A percentile compares a stretch with the other conserved stretches of the same genome.
Evolutionary conservation across 2,329 filamentous ascomycete genomes (phyloP).

Genomic region (Bipolaris sorokiniana): DNA sequence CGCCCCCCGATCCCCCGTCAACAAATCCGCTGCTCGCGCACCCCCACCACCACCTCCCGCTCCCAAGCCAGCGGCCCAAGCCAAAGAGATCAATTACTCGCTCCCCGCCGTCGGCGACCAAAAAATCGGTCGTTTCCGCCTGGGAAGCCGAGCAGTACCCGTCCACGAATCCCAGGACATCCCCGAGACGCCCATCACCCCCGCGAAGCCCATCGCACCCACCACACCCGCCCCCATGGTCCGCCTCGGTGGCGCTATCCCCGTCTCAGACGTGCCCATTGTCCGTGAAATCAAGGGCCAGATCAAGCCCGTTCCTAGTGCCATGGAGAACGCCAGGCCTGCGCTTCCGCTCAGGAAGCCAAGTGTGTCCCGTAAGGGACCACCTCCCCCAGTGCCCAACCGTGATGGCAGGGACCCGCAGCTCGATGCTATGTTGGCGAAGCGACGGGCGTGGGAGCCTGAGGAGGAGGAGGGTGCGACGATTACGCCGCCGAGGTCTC

Average conservation of each 20-base stretch:
- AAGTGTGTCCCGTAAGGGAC: background rate
- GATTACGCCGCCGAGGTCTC: conserved; percentile 17
- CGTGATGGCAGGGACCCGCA: conserved; percentile 11
- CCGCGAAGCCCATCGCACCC: conserved; percentile 14
- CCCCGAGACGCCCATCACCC: conserved; percentile 9
- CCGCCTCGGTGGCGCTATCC: conserved; percentile 22
- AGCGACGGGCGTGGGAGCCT: conserved; percentile 15
- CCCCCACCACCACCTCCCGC: conserved; percentile 21
- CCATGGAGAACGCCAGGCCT: background rate
- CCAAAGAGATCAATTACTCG: conserved; percentile 23
- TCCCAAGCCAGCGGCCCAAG: conserved; percentile 4
- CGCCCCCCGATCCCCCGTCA: conserved; percentile 6
- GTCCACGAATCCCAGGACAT: conserved; percentile 33
- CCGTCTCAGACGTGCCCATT: conserved; percentile 11
- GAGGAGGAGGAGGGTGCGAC: conserved; percentile 11
- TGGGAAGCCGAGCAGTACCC: conserved; percentile 31
- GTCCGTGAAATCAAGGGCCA: conserved; percentile 15
- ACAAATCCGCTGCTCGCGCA: conserved; percentile 3
- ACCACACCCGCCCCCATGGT: conserved; percentile 21
- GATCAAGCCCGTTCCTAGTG: conserved; percentile 5
- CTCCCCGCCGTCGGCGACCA: conserved; percentile 24
- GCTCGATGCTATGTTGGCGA: conserved; percentile 19
- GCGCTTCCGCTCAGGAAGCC: conserved; percentile 5
- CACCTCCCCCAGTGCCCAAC: conserved; percentile 10
- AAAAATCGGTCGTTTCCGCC: conserved; percentile 27